Base-by-base conservation (phyloP, 2,329 filamentous ascomycete genomes). In the Grosmannia huntii region DNA sequence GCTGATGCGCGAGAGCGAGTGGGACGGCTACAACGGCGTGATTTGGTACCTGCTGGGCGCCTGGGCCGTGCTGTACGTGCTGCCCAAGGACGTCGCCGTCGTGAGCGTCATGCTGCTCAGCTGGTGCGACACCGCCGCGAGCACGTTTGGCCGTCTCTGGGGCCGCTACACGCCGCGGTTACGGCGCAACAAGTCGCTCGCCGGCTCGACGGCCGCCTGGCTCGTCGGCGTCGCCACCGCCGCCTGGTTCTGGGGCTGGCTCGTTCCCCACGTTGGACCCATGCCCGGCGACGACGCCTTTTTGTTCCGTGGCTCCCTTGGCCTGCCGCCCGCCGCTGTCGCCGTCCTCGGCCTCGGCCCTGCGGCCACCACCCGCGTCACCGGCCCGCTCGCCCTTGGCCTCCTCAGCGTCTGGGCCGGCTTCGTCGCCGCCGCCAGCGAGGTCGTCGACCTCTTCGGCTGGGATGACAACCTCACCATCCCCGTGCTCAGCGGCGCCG, bases 401-500 rank as follows among this genome's bases (percentile, higher is more conserved):
- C 75, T 89, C 60, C 84, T 97, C 82, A 89, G 90, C 68, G 63
- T 96, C 46, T 89, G 88, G 74, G 91, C 91, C 7, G 94, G 94
- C n/a, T 72, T 97, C 50, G 83, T 92, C 57, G 94, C 90, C 49
- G 89, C 90, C 59, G 84, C 85, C 51, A 96, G 90, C 67, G 94
- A 99, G 72, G 87, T 92, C 19, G 79, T 96, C 52, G 90, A 99
- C 72, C 68, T 97, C 0, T 96, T 90, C 69, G 89, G 90, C 53
- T 91, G 90, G 87, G 94, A 99, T 68, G 94, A 99, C 73, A 99
- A 99, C 72, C 76, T 99, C 65, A 97, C 92, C 55, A 99, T 99
- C 70, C 94, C 94, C 2, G 84, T 95, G 28, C 77, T 99, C 55
- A 96, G 90, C 68, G 90, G 91, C 27, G 73, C 90, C 52, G 91